Percentiles rank a stretch among this genome's conserved stretches.
Conservation (phyloP, 495 filamentous ascomycete species). For the Hypoxylon crocopeplum region DNA sequence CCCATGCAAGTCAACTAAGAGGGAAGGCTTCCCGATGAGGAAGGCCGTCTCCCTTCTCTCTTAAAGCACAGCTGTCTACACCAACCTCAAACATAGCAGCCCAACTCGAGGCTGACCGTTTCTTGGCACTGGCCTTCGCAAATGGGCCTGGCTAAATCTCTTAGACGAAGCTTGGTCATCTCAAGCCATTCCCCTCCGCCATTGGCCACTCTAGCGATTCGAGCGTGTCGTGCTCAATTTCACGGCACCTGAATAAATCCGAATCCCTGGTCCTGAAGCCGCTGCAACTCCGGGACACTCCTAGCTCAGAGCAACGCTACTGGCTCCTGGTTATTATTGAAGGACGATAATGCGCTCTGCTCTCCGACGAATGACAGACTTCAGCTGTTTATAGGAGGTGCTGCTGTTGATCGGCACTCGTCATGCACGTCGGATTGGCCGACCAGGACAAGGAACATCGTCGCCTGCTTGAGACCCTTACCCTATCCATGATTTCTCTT, state of each 20-base stretch:
- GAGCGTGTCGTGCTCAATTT: slow-evolving; percentile 6
- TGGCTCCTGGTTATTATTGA: slow-evolving; percentile 15
- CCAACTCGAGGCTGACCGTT: slow-evolving; percentile 14
- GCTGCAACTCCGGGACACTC: slow-evolving; percentile 1
- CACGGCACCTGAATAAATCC: slow-evolving; percentile 13
- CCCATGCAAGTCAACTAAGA: slow-evolving; percentile 5
- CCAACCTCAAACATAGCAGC: slow-evolving; percentile 8
- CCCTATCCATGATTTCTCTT: slow-evolving; percentile 19
- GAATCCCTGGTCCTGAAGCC: slow-evolving; percentile 9
- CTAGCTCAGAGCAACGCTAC: slow-evolving; percentile 7
- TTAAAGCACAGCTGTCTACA: neutral
- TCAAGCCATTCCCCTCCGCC: neutral
- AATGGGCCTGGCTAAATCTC: neutral
- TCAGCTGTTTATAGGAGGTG: slow-evolving; percentile 28
- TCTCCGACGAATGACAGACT: slow-evolving; percentile 13
- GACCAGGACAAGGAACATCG: slow-evolving; percentile 14
- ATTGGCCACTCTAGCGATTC: slow-evolving; percentile 11
- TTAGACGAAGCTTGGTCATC: slow-evolving; percentile 6
- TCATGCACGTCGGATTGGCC: slow-evolving; percentile 26
- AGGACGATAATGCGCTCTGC: slow-evolving; percentile 6
- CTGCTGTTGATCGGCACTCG: slow-evolving; percentile 33
- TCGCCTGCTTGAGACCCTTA: slow-evolving; percentile 17
- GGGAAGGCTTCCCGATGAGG: slow-evolving; percentile 19
- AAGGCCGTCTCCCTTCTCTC: slow-evolving; percentile 18
- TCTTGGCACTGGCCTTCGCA: slow-evolving; percentile 9